Conservation (phyloP, 1,139 yeast genomes). For the Protomyces inouyei region DNA sequence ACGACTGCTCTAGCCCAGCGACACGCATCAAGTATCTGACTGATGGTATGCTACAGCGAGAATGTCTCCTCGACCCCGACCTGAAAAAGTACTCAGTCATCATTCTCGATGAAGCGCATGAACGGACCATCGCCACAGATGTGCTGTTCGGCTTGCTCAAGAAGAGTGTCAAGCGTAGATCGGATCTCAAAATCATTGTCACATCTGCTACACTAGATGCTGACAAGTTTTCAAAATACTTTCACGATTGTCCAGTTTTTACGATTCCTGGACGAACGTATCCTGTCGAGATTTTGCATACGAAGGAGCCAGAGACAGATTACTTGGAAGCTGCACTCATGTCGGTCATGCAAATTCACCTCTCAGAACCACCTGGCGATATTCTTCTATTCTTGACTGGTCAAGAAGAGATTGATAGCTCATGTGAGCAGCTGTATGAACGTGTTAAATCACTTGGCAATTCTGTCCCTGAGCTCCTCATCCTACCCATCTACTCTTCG, state of each 20-base stretch:
- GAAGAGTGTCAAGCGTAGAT: constrained; percentile 53
- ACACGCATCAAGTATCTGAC: constrained; percentile 73
- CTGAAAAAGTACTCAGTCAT: constrained; percentile 73
- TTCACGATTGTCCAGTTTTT: constrained; percentile 82
- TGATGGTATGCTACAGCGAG: constrained; percentile 81
- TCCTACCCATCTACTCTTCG: constrained; percentile 89
- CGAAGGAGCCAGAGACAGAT: constrained; percentile 60
- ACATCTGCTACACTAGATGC: constrained; percentile 97
- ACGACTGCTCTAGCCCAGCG: constrained; percentile 58
- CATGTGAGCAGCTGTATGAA: constrained; percentile 69
- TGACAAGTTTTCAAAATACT: constrained; percentile 66
- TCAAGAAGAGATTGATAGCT: constrained; percentile 91
- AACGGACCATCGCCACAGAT: constrained; percentile 82
- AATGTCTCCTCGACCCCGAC: constrained; percentile 60
- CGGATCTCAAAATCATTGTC: constrained; percentile 73
- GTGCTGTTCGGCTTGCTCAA: constrained; percentile 73
- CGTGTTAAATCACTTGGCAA: constrained; percentile 64
- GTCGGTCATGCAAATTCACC: constrained; percentile 72
- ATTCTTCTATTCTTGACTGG: constrained; percentile 93
- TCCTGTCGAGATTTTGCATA: constrained; percentile 74
- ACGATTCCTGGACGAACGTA: constrained; percentile 87
- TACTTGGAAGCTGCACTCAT: constrained; percentile 85
- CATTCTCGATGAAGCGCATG: constrained; percentile 97
- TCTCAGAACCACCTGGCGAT: constrained; percentile 68
- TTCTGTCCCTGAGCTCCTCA: constrained; percentile 56